A percentile compares a stretch with the other conserved stretches of the same genome.
These are phyloP conservation scores for Macadamia tetraphylla DNA, from an alignment of 164 flowering plant genomes.

Conservation along the genomic window DNA sequence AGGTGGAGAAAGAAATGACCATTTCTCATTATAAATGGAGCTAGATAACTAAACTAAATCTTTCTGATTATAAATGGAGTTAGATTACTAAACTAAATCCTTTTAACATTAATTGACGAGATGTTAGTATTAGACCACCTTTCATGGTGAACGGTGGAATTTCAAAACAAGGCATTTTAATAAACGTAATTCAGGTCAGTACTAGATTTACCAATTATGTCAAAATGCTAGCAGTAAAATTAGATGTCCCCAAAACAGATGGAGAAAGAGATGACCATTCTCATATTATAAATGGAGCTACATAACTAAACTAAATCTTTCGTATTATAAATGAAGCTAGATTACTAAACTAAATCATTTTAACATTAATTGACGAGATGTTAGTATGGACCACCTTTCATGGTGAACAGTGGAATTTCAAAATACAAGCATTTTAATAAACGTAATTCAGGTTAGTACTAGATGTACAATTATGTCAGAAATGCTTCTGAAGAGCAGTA, in stretches of 20 bases:
- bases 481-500: constrained; percentile 42
- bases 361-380: constrained; percentile 21
- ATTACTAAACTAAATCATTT: constrained; percentile 14
- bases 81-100: constrained; percentile 11
- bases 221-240: constrained; percentile 21
- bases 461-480: constrained; percentile 42
- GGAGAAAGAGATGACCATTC: background rate
- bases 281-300: constrained; percentile 4
- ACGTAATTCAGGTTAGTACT: constrained; percentile 46
- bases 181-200: constrained; percentile 44
- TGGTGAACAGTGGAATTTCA: constrained; percentile 17
- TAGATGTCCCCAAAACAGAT: background rate
- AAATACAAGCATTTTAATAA: constrained; percentile 27
- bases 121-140: constrained; percentile 51
- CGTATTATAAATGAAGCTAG: background rate
- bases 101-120: constrained; percentile 17
- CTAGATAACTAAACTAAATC: background rate
- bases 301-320: background rate
- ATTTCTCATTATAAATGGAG: constrained; percentile 5
- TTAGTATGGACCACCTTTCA: constrained; percentile 52
- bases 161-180: constrained; percentile 26
- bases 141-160: constrained; percentile 23
- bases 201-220: constrained; percentile 37
- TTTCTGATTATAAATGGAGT: no score
- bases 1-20: background rate